Evolutionary conservation across 2,329 filamentous ascomycete genomes (phyloP).

Genomic region (Alternaria consortialis): DNA sequence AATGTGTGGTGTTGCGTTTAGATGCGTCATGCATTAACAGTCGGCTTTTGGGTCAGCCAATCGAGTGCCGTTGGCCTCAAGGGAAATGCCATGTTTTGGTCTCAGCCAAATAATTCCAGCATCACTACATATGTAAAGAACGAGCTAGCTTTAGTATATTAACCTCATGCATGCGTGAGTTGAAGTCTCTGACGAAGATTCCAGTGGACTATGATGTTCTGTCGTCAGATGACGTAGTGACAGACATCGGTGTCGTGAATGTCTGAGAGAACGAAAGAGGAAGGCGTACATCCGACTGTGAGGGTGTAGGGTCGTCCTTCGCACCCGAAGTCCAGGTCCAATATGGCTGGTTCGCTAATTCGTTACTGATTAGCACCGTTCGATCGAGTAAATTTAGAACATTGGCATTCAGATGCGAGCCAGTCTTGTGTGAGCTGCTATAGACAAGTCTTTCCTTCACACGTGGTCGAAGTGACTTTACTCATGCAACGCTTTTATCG

Average conservation of each 20-base stretch:
- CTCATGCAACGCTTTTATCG: background rate
- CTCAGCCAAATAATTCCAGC: too few relatives aligned
- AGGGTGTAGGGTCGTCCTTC: background rate
- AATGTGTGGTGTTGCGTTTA: background rate
- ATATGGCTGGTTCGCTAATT: background rate
- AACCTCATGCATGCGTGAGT: background rate
- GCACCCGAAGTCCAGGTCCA: background rate
- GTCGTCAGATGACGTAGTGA: background rate
- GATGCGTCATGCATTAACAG: background rate
- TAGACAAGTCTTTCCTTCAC: background rate
- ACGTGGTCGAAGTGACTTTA: background rate
- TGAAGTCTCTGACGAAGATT: background rate
- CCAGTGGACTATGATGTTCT: background rate
- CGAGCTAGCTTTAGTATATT: background rate
- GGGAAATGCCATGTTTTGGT: background rate
- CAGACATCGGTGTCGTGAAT: background rate
- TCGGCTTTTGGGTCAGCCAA: background rate
- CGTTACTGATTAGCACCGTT: background rate
- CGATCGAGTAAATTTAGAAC: background rate
- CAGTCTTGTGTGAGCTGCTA: background rate
- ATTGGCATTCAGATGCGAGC: background rate
- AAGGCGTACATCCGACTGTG: background rate
- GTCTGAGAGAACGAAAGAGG: background rate
- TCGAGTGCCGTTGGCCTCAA: background rate
- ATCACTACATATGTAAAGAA: background rate